phyloP scores from a whole-genome alignment of 164 flowering plant genomes.

The Amborella trichopoda region DNA sequence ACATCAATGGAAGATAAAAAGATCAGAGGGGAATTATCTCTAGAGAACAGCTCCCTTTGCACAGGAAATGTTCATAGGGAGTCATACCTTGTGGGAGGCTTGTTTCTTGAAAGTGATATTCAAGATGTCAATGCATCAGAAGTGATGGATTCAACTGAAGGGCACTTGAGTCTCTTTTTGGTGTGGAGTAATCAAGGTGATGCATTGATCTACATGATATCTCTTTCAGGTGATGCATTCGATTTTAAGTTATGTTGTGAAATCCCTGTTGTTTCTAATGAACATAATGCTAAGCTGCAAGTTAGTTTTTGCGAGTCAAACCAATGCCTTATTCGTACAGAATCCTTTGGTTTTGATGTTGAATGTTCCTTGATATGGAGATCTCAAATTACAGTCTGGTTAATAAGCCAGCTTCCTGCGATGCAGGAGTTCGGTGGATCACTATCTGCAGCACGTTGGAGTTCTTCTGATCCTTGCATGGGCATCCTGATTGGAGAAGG shows the following conservation, averaged over 20 bases:
- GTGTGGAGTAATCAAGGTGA: conserved; percentile 66
- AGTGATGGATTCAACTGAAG: conserved; percentile 8
- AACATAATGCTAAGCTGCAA: conserved; percentile 19
- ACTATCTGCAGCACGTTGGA: background rate
- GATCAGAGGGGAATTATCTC: conserved; percentile 46
- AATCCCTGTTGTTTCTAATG: conserved; percentile 40
- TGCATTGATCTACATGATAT: conserved; percentile 40
- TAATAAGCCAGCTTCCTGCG: conserved; percentile 8
- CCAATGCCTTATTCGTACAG: conserved; percentile 42
- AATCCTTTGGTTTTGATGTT: conserved; percentile 31
- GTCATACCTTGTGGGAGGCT: conserved; percentile 38
- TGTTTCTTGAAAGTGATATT: conserved; percentile 34
- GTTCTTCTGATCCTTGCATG: background rate
- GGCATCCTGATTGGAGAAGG: conserved; percentile 38
- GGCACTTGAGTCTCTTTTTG: conserved; percentile 20
- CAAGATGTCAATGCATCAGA: background rate
- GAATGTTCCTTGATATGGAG: conserved; percentile 48
- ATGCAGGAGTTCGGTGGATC: conserved; percentile 13
- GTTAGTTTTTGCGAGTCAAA: conserved; percentile 30
- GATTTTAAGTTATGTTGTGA: conserved; percentile 25
- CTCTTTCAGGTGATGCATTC: conserved; percentile 26
- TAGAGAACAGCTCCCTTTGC: conserved; percentile 28
- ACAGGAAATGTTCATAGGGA: conserved; percentile 14
- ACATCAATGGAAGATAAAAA: conserved; percentile 26
- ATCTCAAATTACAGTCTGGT: conserved; percentile 60